These are phyloP conservation scores for Basidiobolus heterosporus DNA, from an alignment of 371 early-diverging fungal species.

Conservation along the genomic window DNA sequence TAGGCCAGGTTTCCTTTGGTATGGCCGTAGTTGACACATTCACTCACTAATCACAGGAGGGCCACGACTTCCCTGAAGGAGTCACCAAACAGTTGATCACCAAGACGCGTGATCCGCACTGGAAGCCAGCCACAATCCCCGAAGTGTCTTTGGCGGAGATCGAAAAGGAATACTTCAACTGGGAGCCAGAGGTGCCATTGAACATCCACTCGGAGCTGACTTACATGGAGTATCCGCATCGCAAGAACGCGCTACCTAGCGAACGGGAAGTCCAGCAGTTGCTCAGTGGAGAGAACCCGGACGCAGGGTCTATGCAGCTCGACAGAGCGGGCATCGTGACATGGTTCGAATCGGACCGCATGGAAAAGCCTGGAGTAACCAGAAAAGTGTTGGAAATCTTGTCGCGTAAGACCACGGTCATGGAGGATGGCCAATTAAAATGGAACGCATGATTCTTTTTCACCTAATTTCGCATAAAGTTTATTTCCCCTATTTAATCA, in stretches of 20 bases:
- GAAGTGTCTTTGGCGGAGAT: constrained; percentile 39
- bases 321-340: too few species aligned
- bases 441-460: too few species aligned
- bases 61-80: constrained; percentile 78
- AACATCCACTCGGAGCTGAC: constrained; percentile 14
- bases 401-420: too few species aligned
- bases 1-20: constrained; percentile 8
- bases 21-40: constrained; percentile 1
- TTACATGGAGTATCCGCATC: constrained; percentile 1
- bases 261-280: not conserved
- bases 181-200: constrained; percentile 16
- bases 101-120: constrained; percentile 44
- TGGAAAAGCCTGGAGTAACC: too few species aligned
- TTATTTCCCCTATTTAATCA: too few species aligned
- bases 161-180: constrained; percentile 32
- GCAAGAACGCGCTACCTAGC: constrained; percentile 1
- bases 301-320: too few species aligned
- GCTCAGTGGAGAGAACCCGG: not conserved
- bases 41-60: constrained; percentile 22
- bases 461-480: too few species aligned
- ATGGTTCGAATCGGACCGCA: too few species aligned
- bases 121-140: constrained; percentile 48
- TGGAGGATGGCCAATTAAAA: too few species aligned
- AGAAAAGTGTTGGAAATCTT: too few species aligned
- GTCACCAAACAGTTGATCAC: constrained; percentile 59